Evolutionary conservation across 2,329 filamentous ascomycete genomes (phyloP).

Genomic region (Cercospora sp.): DNA sequence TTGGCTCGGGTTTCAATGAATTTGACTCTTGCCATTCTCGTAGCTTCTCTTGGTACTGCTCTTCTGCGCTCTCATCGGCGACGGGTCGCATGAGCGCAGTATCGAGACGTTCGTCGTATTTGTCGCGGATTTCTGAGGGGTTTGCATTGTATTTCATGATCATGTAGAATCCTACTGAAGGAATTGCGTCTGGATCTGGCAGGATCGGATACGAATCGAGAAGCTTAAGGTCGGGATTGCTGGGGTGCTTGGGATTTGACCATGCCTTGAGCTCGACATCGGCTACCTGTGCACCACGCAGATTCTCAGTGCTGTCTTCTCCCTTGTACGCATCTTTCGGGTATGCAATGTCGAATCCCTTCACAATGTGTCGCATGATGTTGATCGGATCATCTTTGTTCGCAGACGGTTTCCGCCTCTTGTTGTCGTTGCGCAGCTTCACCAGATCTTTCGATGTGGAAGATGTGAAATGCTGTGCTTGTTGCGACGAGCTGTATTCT

Average conservation of each 20-base stretch:
- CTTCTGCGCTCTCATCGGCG: conserved; percentile 48
- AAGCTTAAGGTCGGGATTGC: conserved; percentile 57
- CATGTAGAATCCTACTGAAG: conserved; percentile 59
- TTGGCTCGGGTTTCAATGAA: conserved; percentile 52
- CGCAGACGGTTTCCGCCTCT: conserved; percentile 41
- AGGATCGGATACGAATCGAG: conserved; percentile 62
- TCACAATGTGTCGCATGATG: conserved; percentile 61
- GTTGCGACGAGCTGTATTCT: conserved; percentile 77
- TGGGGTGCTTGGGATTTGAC: conserved; percentile 60
- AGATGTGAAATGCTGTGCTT: conserved; percentile 51
- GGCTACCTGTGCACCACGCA: conserved; percentile 56
- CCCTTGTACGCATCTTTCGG: conserved; percentile 65
- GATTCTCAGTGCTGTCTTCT: conserved; percentile 59
- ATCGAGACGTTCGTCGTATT: conserved; percentile 61
- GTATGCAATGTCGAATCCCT: conserved; percentile 65
- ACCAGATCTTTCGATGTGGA: conserved; percentile 56
- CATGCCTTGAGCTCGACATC: conserved; percentile 60
- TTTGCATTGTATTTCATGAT: conserved; percentile 62
- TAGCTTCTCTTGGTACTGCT: conserved; percentile 52
- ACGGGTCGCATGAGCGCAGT: conserved; percentile 58
- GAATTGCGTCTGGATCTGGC: conserved; percentile 61
- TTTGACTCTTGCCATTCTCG: conserved; percentile 51
- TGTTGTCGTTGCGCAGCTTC: conserved; percentile 43
- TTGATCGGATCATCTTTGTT: conserved; percentile 60
- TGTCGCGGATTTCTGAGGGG: conserved; percentile 51